phyloP scores from a whole-genome alignment of 129 eudicot species.

The Flaveria bidentis region DNA sequence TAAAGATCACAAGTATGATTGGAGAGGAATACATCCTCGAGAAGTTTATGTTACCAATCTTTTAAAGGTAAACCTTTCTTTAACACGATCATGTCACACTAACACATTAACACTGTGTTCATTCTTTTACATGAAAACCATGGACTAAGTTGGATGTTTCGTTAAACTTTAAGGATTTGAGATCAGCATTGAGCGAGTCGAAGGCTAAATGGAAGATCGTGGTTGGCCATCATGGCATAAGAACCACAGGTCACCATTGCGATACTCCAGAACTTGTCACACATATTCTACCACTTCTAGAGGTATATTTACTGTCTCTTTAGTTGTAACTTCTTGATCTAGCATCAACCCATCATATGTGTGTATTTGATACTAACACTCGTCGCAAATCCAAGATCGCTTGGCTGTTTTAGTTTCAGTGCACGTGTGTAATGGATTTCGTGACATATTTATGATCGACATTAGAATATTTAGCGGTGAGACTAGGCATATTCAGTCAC shows the following conservation, averaged over 20 bases:
- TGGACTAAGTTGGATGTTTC: not conserved
- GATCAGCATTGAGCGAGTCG: conserved; percentile 45
- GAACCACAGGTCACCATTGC: conserved; percentile 64
- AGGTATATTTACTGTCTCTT: conserved; percentile 32
- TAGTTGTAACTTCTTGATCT: too few relatives aligned
- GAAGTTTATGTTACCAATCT: conserved; percentile 47
- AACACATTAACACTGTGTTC: not conserved
- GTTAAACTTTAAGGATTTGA: conserved; percentile 41
- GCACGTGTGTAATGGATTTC: too few relatives aligned
- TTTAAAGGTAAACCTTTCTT: conserved; percentile 35
- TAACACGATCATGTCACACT: not conserved
- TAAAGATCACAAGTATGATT: conserved; percentile 55
- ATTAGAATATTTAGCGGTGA: too few relatives aligned
- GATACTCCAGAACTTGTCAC: conserved; percentile 57
- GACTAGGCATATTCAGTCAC: too few relatives aligned
- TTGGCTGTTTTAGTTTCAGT: too few relatives aligned
- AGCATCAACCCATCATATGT: too few relatives aligned
- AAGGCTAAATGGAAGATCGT: conserved; percentile 57
- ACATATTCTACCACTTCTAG: conserved; percentile 56
- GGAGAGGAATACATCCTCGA: conserved; percentile 58
- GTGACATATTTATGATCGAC: too few relatives aligned
- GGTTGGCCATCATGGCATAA: conserved; percentile 60
- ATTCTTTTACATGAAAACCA: not conserved
- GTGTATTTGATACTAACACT: too few relatives aligned
- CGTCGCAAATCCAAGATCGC: too few relatives aligned